Evolutionary conservation across 805 yeast species (phyloP), one percentile per base, ranked within the genome.

Genomic region (Starmerella geochares): DNA sequence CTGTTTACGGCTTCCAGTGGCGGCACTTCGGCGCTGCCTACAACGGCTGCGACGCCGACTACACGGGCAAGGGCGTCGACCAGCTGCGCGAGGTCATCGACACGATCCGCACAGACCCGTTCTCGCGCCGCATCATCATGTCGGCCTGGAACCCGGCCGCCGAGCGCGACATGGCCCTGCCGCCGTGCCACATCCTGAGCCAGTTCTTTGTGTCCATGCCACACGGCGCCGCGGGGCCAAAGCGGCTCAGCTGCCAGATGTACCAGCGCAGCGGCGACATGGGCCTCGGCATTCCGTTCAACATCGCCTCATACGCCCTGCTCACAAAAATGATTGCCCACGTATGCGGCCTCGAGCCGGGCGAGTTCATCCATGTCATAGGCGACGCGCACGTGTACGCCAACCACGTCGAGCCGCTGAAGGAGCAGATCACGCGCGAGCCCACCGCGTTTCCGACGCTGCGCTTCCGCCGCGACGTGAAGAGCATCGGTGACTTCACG

Each of bases 61-160:
- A 92, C 62, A 63, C 82, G 0, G 90, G 87, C 3, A 73, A 85
- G 64, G 99, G 99, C 11, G 81, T 78, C 50, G 99, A 92, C 65
- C 99, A 92, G 69, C 71, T 92, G 32, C 76, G 79, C 7, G 81
- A 84, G 41, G 78, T 92, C 29, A 85, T 92, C 43, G 70, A 82
- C 42, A 85, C 82, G 55, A 70, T 92, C 57, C 86, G 82, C 60
- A 83, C 78, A 6, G 87, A 85, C 61, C 99, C 99, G 3, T 86
- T 85, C 62, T 97, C 92, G 65, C 77, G 99, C 62, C 74, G 99
- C 65, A 86, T 92, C 60, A 86, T 92, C 51, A 69, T 92, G 77
- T 81, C 94, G 40, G 98, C 99, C 0, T 92, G 99, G 99, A 92
- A 92, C 62, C 98, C 99, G 3, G 88, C 95, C 1, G 99, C 88